A percentile compares a stretch with the other conserved stretches of the same genome.
Evolutionary conservation across 2,329 filamentous ascomycete species (phyloP).

Genomic region (Aaosphaeria pasadenensis): DNA sequence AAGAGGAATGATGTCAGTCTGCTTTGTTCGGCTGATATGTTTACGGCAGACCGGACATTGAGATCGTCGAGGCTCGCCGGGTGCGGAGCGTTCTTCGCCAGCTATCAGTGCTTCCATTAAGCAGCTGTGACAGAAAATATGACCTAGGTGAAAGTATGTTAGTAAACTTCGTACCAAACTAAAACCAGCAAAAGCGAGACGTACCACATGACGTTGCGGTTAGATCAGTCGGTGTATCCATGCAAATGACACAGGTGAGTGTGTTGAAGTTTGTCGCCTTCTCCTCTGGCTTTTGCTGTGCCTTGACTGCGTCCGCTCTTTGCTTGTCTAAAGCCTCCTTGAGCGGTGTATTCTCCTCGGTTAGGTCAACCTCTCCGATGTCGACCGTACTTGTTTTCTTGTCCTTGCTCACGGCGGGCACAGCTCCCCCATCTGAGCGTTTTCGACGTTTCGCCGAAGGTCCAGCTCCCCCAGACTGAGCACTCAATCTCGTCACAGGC

Average conservation of each 20-base stretch:
- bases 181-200: constrained; percentile 15
- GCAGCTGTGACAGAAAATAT: constrained; percentile 64
- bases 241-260: constrained; percentile 61
- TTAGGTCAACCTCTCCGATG: constrained; percentile 52
- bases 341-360: constrained; percentile 40
- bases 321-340: constrained; percentile 51
- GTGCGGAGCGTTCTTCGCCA: constrained; percentile 49
- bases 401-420: background rate
- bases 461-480: constrained; percentile 19
- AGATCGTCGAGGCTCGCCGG: constrained; percentile 40
- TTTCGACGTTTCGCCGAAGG: constrained; percentile 31
- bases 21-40: constrained; percentile 38
- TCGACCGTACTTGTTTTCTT: constrained; percentile 11
- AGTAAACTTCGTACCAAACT: background rate
- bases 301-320: constrained; percentile 49
- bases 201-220: constrained; percentile 60
- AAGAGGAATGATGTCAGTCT: constrained; percentile 41
- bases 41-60: constrained; percentile 51
- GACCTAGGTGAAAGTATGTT: constrained; percentile 40
- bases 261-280: constrained; percentile 43
- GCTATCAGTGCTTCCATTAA: constrained; percentile 59
- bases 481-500: constrained; percentile 1
- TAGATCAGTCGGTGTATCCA: constrained; percentile 59
- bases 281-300: constrained; percentile 40
- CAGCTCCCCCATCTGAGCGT: constrained; percentile 13